Evolutionary conservation across 108 stramenopile genomes (phyloP).

Genomic region (Fragilaria crotonensis): DNA sequence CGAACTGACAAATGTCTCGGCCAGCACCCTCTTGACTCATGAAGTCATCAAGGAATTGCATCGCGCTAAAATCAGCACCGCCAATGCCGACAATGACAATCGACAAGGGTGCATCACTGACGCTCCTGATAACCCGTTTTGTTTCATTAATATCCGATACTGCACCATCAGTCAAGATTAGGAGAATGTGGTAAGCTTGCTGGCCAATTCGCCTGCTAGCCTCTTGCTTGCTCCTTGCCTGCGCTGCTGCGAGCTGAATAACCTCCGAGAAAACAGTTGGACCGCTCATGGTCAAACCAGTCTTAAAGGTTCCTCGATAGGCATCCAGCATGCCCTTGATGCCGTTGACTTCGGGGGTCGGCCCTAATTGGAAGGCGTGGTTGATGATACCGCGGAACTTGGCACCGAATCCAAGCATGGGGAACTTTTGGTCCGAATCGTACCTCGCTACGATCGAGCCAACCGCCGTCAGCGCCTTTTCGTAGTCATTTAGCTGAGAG

Average conservation of each 20-base stretch:
- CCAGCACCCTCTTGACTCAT: constrained; percentile 11
- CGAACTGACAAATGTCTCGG: constrained; percentile 84
- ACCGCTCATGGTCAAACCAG: constrained; percentile 71
- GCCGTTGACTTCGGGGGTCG: constrained; percentile 43
- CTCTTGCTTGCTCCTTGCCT: constrained; percentile 38
- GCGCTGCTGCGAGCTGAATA: constrained; percentile 53
- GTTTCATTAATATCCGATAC: constrained; percentile 77
- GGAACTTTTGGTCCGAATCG: constrained; percentile 79
- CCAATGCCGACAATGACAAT: constrained; percentile 88
- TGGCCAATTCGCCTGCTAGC: constrained; percentile 10
- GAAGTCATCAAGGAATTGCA: constrained; percentile 73
- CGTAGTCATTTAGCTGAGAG: constrained; percentile 58
- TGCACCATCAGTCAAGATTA: constrained; percentile 90
- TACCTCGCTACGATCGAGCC: constrained; percentile 66
- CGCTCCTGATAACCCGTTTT: constrained; percentile 30
- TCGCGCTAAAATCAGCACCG: constrained; percentile 66
- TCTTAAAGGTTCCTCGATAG: constrained; percentile 53
- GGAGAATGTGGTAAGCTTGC: constrained; percentile 66
- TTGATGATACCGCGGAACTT: constrained; percentile 69
- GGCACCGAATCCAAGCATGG: constrained; percentile 87
- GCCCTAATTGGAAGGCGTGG: constrained; percentile 74
- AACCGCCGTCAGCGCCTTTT: constrained; percentile 65
- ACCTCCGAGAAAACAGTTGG: constrained; percentile 88
- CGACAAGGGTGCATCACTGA: constrained; percentile 62
- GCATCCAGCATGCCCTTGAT: constrained; percentile 64